phyloP scores from a whole-genome alignment of 164 flowering plant species.

The Platanus orientalis region DNA sequence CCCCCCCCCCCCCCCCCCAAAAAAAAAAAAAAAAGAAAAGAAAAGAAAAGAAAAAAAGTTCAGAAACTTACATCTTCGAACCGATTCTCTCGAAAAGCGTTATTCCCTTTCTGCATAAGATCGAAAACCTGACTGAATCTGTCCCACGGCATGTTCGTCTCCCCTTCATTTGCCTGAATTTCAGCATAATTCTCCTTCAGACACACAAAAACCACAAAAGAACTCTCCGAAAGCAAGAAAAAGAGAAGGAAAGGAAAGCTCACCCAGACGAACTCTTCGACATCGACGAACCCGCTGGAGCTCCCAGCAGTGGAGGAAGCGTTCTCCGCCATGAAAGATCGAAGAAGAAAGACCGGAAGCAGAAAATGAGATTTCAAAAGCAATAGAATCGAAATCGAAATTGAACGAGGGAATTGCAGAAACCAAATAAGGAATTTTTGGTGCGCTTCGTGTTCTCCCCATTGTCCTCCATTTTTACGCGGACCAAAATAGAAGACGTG shows the following conservation, averaged over 20 bases:
- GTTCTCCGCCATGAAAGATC: not conserved
- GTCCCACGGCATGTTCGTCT: slow-evolving; percentile 39
- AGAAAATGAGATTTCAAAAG: not conserved
- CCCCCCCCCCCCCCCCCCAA: too few relatives aligned
- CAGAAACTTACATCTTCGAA: slow-evolving; percentile 42
- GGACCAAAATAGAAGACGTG: slow-evolving; percentile 58
- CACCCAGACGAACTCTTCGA: slow-evolving; percentile 63
- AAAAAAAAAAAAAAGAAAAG: too few relatives aligned
- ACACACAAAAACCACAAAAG: slow-evolving; percentile 1
- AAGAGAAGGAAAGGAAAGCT: not conserved
- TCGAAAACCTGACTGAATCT: slow-evolving; percentile 44
- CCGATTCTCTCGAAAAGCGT: slow-evolving; percentile 50
- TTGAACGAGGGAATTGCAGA: not conserved
- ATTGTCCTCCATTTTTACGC: slow-evolving; percentile 37
- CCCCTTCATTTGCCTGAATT: slow-evolving; percentile 55
- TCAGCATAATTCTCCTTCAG: not conserved
- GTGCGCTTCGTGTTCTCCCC: slow-evolving; percentile 25
- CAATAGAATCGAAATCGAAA: not conserved
- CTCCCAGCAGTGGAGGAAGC: slow-evolving; percentile 13
- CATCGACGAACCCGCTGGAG: slow-evolving; percentile 42
- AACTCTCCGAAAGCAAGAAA: not conserved
- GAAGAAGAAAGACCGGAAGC: not conserved
- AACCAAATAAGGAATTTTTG: not conserved
- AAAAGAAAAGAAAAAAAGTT: too few relatives aligned
- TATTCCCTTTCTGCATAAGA: slow-evolving; percentile 59